Evolutionary conservation across 2,329 filamentous ascomycete genomes (phyloP).

Genomic region (Cryphonectria carpinicola): DNA sequence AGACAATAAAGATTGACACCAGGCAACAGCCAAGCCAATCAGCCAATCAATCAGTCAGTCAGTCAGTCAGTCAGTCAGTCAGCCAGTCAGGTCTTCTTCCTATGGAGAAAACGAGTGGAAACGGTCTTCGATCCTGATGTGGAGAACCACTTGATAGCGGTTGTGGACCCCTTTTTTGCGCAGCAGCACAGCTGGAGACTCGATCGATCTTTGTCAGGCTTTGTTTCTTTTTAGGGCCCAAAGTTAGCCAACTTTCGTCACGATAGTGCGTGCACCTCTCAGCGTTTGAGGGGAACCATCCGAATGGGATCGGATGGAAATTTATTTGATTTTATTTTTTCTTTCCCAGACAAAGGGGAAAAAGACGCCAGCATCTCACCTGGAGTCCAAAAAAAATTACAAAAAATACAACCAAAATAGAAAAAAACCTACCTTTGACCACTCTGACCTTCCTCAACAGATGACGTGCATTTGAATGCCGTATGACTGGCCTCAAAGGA

Average conservation of each 20-base stretch:
- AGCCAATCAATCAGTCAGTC: background rate
- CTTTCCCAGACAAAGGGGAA: no score
- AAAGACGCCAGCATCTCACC: background rate
- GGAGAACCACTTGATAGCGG: background rate
- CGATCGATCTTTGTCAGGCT: background rate
- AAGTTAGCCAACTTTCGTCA: background rate
- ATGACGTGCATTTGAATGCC: background rate
- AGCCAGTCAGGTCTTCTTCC: no score
- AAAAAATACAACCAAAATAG: no score
- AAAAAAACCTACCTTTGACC: background rate
- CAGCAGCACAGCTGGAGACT: background rate
- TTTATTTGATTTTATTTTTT: no score
- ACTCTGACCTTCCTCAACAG: background rate
- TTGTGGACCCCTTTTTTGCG: background rate
- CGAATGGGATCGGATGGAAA: background rate
- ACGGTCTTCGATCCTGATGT: background rate
- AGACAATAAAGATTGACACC: background rate
- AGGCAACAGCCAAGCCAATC: background rate
- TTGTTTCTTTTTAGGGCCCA: background rate
- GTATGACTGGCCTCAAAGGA: background rate
- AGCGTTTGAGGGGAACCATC: background rate
- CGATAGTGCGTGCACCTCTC: background rate
- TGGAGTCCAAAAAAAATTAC: background rate
- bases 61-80: background rate
- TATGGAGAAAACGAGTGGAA: background rate